Base-by-base conservation (phyloP, 2,329 filamentous ascomycete species). In the Curvularia sp. region DNA sequence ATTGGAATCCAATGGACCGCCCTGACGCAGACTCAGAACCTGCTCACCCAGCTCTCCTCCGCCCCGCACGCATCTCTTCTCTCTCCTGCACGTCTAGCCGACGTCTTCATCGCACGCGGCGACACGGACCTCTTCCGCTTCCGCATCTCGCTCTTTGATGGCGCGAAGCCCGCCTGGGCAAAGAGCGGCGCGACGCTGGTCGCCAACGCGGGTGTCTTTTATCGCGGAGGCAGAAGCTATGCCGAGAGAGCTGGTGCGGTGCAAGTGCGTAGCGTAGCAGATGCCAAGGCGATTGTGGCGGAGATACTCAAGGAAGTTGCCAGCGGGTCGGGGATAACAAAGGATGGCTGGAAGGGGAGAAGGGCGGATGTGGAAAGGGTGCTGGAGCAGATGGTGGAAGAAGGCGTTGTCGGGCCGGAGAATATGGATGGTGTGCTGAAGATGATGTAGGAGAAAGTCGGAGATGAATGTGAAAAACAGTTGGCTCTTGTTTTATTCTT, bases 351-450 rank as follows among this genome's bases (percentile, higher is more conserved):
- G 64, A 77, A 75, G 39, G 72, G 76, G 39, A 71, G 78, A 28
- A 71, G 74, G 59, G 67, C 76, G n/a, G 75, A 79, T 28, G 75
- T 80, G 19, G 61, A 81, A 48, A 72, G 76, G 52, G 79, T 82
- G 25, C 73, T 83, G 25, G 79, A 81, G 58, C 80, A 83, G 45
- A 82, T 83, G 76, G 78, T 83, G 18, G 83, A 85, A 43, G 83
- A 86, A 49, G 82, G 82, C 2, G 67, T 83, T 62, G 73, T 84
- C 19, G 74, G 68, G 8, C 57, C 55, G 28, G 71, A 70, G 43
- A 62, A 71, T 50, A 69, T 55, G 1, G 66, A 73, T 8, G 67
- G 64, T 0, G 49, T 74, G 45, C 15, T 69, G 48, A 50, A 30
- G 3, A 57, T 48, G 34, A 45, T 53, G 13, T 28, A 49, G 42